phyloP scores from a whole-genome alignment of 331 rosid genomes.

The Rhamnella rubrinervis region DNA sequence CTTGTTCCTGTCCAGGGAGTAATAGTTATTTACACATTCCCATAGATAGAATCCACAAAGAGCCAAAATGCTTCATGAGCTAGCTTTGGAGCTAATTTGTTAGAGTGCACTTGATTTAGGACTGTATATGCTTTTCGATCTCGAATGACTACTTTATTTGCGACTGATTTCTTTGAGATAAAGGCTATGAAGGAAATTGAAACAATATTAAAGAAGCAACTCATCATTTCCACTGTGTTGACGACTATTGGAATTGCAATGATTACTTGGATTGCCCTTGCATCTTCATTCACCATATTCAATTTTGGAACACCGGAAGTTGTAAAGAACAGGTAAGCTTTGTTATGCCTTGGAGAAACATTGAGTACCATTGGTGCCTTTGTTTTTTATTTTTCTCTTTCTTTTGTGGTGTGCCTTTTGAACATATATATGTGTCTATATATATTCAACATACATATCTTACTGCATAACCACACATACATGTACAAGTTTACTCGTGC shows the following conservation, averaged over 20 bases:
- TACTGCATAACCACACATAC: no score
- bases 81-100: no score
- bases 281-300: conserved; percentile 83
- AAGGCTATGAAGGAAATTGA: conserved; percentile 90
- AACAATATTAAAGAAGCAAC: conserved; percentile 86
- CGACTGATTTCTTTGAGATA: conserved; percentile 92
- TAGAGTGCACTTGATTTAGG: no score
- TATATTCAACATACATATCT: no score
- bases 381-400: background rate
- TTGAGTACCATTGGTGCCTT: background rate
- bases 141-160: conserved; percentile 66
- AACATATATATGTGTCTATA: no score
- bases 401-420: background rate
- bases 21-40: no score
- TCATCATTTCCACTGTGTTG: conserved; percentile 72
- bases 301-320: conserved; percentile 80
- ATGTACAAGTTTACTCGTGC: no score
- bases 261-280: conserved; percentile 76
- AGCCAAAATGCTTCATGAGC: no score
- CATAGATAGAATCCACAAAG: no score
- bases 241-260: conserved; percentile 83
- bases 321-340: conserved; percentile 70
- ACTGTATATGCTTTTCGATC: no score
- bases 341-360: background rate
- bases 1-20: no score